Conservation (phyloP, 2,329 filamentous ascomycete genomes). For the Corynespora cassiicola region DNA sequence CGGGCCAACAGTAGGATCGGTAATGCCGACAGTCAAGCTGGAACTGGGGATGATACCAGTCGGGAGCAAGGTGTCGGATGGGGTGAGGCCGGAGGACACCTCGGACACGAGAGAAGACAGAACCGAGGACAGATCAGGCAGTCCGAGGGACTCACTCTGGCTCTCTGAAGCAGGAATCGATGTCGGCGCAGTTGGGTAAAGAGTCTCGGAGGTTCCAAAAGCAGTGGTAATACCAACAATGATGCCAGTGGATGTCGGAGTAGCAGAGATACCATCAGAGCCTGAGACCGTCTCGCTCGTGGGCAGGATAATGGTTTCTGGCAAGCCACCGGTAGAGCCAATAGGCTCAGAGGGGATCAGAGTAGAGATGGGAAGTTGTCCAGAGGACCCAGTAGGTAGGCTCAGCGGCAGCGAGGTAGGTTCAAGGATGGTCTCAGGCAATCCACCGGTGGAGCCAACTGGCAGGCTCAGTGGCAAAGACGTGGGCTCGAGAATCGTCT, state of each 20-base stretch:
- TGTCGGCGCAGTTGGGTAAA: slow-evolving; percentile 22
- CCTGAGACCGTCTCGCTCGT: slow-evolving; percentile 18
- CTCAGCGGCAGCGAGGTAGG: slow-evolving; percentile 15
- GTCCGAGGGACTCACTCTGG: slow-evolving; percentile 2
- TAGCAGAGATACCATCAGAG: slow-evolving; percentile 8
- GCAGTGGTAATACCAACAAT: slow-evolving; percentile 45
- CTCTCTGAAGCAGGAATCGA: slow-evolving; percentile 25
- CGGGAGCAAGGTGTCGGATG: slow-evolving; percentile 12
- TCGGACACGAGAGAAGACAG: slow-evolving; percentile 29
- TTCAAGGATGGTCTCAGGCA: slow-evolving; percentile 23
- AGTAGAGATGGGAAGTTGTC: neutral
- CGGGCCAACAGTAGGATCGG: slow-evolving; percentile 19
- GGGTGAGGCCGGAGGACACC: slow-evolving; percentile 22
- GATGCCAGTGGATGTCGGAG: slow-evolving; percentile 32
- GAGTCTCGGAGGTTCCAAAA: slow-evolving; percentile 25
- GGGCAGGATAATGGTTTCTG: slow-evolving; percentile 27
- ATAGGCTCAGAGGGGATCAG: slow-evolving; percentile 12
- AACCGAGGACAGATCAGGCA: slow-evolving; percentile 18
- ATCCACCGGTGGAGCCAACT: slow-evolving; percentile 17
- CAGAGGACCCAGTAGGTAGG: slow-evolving; percentile 1
- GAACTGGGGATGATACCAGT: slow-evolving; percentile 4
- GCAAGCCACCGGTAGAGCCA: slow-evolving; percentile 30
- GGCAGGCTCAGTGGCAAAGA: slow-evolving; percentile 1
- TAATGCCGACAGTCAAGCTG: slow-evolving; percentile 3
- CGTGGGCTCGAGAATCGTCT: neutral